Percentiles rank a stretch among this genome's conserved stretches.
These are phyloP conservation scores for Mallotus nudiflorus DNA, from an alignment of 345 rosid species.

Conservation along the genomic window DNA sequence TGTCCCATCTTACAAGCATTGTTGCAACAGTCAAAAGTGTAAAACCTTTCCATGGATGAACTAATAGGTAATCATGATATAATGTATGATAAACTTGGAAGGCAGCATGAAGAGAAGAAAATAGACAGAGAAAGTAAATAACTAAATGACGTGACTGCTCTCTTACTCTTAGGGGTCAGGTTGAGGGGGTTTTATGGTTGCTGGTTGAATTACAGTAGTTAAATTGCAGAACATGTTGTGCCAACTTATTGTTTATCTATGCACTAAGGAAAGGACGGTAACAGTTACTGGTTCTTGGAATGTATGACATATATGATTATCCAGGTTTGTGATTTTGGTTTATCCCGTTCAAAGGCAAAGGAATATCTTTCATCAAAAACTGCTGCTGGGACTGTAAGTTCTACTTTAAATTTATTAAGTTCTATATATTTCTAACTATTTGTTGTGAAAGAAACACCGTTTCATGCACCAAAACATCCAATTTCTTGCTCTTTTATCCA, in stretches of 20 bases:
- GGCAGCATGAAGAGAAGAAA: not conserved
- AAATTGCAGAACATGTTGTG: not conserved
- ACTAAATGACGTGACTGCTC: not conserved
- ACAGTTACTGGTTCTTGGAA: not conserved
- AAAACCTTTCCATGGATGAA: too few species aligned
- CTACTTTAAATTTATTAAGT: conserved; percentile 1
- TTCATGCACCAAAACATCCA: conserved; percentile 1
- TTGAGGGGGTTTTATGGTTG: too few species aligned
- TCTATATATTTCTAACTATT: not conserved
- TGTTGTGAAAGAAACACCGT: not conserved
- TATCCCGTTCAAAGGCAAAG: conserved; percentile 31
- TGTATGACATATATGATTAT: not conserved
- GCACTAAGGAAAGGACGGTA: not conserved
- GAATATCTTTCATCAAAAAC: conserved; percentile 25
- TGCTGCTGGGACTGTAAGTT: conserved; percentile 32
- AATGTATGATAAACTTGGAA: too few species aligned
- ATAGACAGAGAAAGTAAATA: not conserved
- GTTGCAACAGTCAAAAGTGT: not conserved
- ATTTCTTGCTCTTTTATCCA: not conserved
- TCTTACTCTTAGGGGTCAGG: not conserved
- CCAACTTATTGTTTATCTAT: not conserved
- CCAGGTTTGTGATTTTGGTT: conserved; percentile 34
- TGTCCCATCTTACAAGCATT: not conserved
- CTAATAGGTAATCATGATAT: not conserved
- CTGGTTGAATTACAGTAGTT: not conserved